Evolutionary conservation across 148 eudicot genomes (phyloP).

Genomic region (Rhododendron ovatum): DNA sequence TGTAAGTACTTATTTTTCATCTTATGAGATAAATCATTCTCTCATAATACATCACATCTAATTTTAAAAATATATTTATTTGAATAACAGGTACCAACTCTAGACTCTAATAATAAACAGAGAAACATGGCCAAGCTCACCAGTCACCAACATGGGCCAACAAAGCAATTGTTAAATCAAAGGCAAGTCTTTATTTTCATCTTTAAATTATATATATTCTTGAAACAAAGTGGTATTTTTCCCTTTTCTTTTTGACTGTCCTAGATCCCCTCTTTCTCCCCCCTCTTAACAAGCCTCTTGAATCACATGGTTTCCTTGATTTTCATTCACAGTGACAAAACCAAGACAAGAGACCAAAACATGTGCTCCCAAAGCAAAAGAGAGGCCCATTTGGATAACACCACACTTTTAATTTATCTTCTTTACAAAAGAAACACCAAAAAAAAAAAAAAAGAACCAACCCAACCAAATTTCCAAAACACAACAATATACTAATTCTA

Average conservation of each 20-base stretch:
- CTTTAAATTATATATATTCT: not conserved
- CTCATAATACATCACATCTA: no score
- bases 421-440: slow-evolving; percentile 7
- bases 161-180: not conserved
- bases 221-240: slow-evolving; percentile 8
- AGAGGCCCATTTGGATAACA: not conserved
- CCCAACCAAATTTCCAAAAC: not conserved
- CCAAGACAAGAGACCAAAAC: slow-evolving; percentile 3
- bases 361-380: slow-evolving; percentile 17
- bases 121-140: not conserved
- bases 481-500: not conserved
- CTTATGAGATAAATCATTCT: no score
- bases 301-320: slow-evolving; percentile 33
- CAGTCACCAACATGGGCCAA: not conserved
- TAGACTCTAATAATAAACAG: not conserved
- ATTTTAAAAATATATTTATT: no score
- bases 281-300: slow-evolving; percentile 15
- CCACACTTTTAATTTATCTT: not conserved
- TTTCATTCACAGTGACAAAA: slow-evolving; percentile 2
- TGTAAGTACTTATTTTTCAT: no score
- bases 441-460: not conserved
- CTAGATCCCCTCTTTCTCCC: slow-evolving; percentile 37
- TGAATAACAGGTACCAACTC: no score
- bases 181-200: not conserved
- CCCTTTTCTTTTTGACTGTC: slow-evolving; percentile 45